Percentiles rank a stretch among this genome's conserved stretches.
Evolutionary conservation across 495 filamentous ascomycete species (phyloP).

Genomic region (Penicillium antarcticum): DNA sequence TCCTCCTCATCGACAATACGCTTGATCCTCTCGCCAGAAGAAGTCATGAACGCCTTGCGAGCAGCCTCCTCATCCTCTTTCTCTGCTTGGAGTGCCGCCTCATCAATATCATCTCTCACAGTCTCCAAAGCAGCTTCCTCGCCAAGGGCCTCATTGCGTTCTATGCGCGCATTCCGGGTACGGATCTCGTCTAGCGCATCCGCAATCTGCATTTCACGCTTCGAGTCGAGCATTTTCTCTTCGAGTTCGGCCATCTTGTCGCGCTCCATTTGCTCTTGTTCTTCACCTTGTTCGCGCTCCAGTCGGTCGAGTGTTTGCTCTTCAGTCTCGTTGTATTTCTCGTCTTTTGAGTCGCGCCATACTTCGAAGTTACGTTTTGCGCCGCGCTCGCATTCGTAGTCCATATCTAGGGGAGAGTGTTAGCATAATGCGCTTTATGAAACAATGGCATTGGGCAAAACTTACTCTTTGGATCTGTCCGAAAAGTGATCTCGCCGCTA

Average conservation of each 20-base stretch:
- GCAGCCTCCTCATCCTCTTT: constrained; percentile 86
- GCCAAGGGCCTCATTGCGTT: constrained; percentile 61
- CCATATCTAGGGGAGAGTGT: constrained; percentile 50
- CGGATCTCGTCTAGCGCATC: constrained; percentile 96
- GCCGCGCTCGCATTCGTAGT: constrained; percentile 83
- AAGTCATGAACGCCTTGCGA: constrained; percentile 70
- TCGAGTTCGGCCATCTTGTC: constrained; percentile 80
- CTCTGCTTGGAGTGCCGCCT: constrained; percentile 61
- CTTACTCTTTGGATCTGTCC: constrained; percentile 86
- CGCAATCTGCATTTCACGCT: constrained; percentile 93
- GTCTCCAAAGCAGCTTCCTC: constrained; percentile 45
- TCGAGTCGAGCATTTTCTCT: constrained; percentile 85
- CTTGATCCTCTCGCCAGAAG: constrained; percentile 51
- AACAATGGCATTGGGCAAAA: background rate
- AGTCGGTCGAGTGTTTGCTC: constrained; percentile 83
- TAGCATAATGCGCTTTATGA: background rate
- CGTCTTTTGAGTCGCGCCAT: constrained; percentile 60
- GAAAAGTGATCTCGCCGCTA: constrained; percentile 85
- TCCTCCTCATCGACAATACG: constrained; percentile 47
- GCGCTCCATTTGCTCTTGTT: constrained; percentile 51
- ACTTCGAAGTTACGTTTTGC: constrained; percentile 92
- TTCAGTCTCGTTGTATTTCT: constrained; percentile 69
- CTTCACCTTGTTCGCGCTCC: constrained; percentile 66
- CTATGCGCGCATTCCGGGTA: constrained; percentile 81
- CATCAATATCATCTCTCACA: constrained; percentile 47